Percentiles rank a stretch among this genome's conserved stretches.
Conservation (phyloP, 306 rosid genomes). For the Heteromeles arbutifolia region DNA sequence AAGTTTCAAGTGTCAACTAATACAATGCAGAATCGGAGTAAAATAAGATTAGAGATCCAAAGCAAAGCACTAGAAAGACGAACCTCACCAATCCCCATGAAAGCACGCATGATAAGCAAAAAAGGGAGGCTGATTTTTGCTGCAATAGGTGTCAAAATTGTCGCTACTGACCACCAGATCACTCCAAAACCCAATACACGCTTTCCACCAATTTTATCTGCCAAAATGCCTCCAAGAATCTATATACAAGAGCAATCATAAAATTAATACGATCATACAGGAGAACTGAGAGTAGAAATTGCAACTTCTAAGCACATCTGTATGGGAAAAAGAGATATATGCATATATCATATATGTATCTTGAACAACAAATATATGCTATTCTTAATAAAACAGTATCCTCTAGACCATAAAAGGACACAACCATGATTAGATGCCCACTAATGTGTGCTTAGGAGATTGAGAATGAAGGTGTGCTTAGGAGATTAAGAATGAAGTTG, state of each 20-base stretch:
- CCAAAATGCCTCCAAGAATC: conserved; percentile 98
- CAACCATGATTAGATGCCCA: not conserved
- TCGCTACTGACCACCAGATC: conserved; percentile 94
- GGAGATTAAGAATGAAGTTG: conserved; percentile 4
- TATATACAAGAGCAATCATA: conserved; percentile 20
- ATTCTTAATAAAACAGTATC: not conserved
- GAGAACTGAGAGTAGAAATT: conserved; percentile 3
- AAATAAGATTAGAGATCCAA: conserved; percentile 8
- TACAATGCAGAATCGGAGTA: not conserved
- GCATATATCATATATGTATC: not conserved
- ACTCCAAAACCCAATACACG: conserved; percentile 87
- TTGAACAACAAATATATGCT: conserved; percentile 9
- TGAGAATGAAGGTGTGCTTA: conserved; percentile 1
- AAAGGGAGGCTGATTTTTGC: conserved; percentile 83
- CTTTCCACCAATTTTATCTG: conserved; percentile 96
- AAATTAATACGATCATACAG: conserved; percentile 16
- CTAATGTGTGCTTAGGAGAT: not conserved
- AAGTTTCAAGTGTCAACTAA: not conserved
- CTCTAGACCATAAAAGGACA: not conserved
- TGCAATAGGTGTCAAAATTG: conserved; percentile 84
- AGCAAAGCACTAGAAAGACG: conserved; percentile 28
- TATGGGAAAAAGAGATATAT: not conserved
- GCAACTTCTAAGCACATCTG: not conserved
- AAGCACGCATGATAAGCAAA: conserved; percentile 81
- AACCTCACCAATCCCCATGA: conserved; percentile 98